Base-by-base conservation (phyloP, 805 yeast genomes). In the Pichia kluyveri region DNA sequence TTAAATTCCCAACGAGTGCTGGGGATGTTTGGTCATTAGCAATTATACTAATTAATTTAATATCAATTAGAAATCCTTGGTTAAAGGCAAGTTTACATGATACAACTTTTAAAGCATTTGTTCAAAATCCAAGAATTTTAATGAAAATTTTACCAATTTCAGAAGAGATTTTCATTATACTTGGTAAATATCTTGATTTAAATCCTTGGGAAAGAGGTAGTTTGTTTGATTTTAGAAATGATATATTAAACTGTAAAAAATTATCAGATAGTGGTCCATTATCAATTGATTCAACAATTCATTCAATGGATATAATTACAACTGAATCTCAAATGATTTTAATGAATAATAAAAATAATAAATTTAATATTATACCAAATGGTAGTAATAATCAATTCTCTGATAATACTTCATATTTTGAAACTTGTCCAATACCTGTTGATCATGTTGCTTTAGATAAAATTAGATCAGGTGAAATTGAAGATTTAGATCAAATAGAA, bases 21-120 rank as follows among this genome's bases (percentile, higher is more conserved):
- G 89, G 95, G 42, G 96, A 88, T 59, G 75, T 87, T 30, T 89
- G 95, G 97, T 83, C 95, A 2, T 67, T 89, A 44, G 91, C 90
- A 3, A 82, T 89, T 36, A 81, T 89, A 23, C 68, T 89, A 47
- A 80, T 89, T 53, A 89, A 89, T 61, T 69, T 90, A 46, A 75
- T 86, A 11, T 86, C 95, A 55, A 82, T 86, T 40, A 75, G 95
- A 62, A 90, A 89, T 58, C 96, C 96, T 30, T 89, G 96, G 96
- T 77, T 86, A 44, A 80, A 82, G 55, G 95, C 96, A 11, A 75
- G 83, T 45, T 68, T 78, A 38, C 74, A 75, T 41, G 88, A 82
- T 57, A 67, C 74, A 38, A 76, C 95, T 0, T 89, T 84, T 65
- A 69, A 69, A 50, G 81, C 80, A 27, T 90, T 75, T 62, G 69